phyloP scores from a whole-genome alignment of 192 early-diverging fungal genomes.

The Podila verticillata region DNA sequence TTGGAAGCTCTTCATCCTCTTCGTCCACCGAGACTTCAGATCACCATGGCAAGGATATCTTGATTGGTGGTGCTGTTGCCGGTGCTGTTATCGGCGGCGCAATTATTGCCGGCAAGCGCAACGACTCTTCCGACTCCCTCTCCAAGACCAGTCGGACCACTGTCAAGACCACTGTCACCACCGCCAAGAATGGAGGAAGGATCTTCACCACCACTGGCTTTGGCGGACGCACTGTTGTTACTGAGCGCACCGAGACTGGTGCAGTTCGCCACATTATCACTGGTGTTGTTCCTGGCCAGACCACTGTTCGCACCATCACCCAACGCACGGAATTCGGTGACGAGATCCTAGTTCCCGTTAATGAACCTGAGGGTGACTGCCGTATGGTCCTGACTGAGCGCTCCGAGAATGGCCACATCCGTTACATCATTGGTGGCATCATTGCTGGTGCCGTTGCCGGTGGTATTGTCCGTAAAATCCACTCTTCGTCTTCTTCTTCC shows the following conservation, averaged over 20 bases:
- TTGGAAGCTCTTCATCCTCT: background rate
- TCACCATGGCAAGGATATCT: background rate
- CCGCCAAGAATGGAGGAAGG: slow-evolving; percentile 24
- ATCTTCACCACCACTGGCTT: slow-evolving; percentile 42
- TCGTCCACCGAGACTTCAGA: slow-evolving; percentile 8
- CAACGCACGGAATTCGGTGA: slow-evolving; percentile 36
- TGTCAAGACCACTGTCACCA: slow-evolving; percentile 42
- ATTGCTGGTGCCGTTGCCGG: slow-evolving; percentile 26
- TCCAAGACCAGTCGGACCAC: slow-evolving; percentile 18
- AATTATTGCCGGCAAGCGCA: slow-evolving; percentile 6
- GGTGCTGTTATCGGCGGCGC: slow-evolving; percentile 13
- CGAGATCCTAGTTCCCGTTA: slow-evolving; percentile 35
- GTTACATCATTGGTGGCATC: too few relatives aligned
- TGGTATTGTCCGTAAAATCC: slow-evolving; percentile 6
- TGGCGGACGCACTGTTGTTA: slow-evolving; percentile 42
- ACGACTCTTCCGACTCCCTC: background rate
- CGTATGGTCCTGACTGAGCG: slow-evolving; percentile 33
- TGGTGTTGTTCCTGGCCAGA: slow-evolving; percentile 21
- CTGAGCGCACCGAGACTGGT: slow-evolving; percentile 38
- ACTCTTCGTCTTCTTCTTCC: slow-evolving; percentile 3
- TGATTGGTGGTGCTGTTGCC: slow-evolving; percentile 8
- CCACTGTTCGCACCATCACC: slow-evolving; percentile 42
- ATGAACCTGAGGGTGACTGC: slow-evolving; percentile 33
- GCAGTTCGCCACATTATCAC: slow-evolving; percentile 29
- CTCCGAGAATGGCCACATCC: slow-evolving; percentile 30